Evolutionary conservation across 176 grass and related monocot species (phyloP), one percentile per base, ranked within the genome.

Genomic region (Microstegium vimineum): DNA sequence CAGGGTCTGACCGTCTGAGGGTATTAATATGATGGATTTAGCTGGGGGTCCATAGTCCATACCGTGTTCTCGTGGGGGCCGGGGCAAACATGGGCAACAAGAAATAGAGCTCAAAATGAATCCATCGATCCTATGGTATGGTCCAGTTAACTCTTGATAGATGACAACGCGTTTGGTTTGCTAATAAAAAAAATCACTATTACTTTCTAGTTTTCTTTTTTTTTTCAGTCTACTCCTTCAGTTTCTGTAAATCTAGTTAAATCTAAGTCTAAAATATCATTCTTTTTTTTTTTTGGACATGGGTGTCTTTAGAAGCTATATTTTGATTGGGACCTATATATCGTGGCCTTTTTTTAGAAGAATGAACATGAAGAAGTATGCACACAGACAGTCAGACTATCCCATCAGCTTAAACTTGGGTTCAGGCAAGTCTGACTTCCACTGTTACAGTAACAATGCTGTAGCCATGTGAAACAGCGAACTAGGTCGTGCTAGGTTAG

Each of bases 21-120:
- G 76, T 91, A 91, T 91, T 91, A 94, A 91, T 91, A 94, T 26
- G n/a, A n/a, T n/a, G 51, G 79, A 78, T 49, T 74, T 73, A 79
- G 72, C 41, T 18, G 23, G 83, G 46, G 45, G 25, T 31, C 25
- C 25, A 28, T 10, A 71, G 71, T 73, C 70, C 66, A 49, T 71
- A 33, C 2, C 83, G 35, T 78, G 2, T 34, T 46, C 66, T 37
- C 71, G 66, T 52, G 33, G 41, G 25, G 23, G 75, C 28, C 28
- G 22, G 22, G 45, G 60, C 8, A 75, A 51, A 75, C 78, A 78
- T 2, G 8, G 52, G 45, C 82, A 70, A 90, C 78, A 90, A 66
- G 73, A 67, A 82, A 78, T 73, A 51, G 46, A 89, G 43, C 45
- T 42, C 60, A 63, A 45, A 33, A 62, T 71, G 64, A 85, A 82